Evolutionary conservation across 2,329 filamentous ascomycete species (phyloP), one percentile per base, ranked within the genome.

Genomic region (Penicillium sp.): DNA sequence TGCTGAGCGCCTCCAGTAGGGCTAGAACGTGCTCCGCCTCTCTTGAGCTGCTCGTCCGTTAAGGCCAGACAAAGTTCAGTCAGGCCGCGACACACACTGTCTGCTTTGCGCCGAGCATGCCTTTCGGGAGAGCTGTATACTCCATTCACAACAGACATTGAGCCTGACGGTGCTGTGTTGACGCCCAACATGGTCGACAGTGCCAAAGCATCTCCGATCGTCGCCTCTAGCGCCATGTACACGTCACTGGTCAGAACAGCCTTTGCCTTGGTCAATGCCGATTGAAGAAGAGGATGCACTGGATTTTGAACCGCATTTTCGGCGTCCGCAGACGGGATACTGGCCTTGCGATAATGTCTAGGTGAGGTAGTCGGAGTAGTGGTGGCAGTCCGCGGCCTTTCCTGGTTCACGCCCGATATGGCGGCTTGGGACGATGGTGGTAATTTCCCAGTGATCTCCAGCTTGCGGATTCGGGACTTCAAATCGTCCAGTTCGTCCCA

Each of bases 401-500:
- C 92, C 31, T 86, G 85, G 0, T 85, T 85, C 8, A 82, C 79
- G 55, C 83, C 81, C 4, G 86, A 86, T 65, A 91, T 86, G 2
- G 88, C 87, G 2, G 88, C 88, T 31, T 85, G 87, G 2, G 90
- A 92, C 1, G 88, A 90, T 0, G 88, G 75, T 0, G 91, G 90
- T 29, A 93, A 75, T 70, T 95, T 95, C 50, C 91, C 91, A 2
- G 89, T 95, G 59, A 95, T 72, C 68, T 97, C 93, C 8, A 98
- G 80, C 52, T 89, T 88, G 60, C 89, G 85, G 60, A 98, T 95
- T 27, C 93, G 83, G 35, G 89, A 93, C 68, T 97, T 97, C 41
- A 98, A 75, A 57, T 97, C 93, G 61, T 97, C 93, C 25, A 98
- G 74, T 70, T 98, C 93, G 66, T 97, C 93, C 93, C 93, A 98